Evolutionary conservation across 192 early-diverging fungal species (phyloP).

Genomic region (Phlyctochytrium bullatum): DNA sequence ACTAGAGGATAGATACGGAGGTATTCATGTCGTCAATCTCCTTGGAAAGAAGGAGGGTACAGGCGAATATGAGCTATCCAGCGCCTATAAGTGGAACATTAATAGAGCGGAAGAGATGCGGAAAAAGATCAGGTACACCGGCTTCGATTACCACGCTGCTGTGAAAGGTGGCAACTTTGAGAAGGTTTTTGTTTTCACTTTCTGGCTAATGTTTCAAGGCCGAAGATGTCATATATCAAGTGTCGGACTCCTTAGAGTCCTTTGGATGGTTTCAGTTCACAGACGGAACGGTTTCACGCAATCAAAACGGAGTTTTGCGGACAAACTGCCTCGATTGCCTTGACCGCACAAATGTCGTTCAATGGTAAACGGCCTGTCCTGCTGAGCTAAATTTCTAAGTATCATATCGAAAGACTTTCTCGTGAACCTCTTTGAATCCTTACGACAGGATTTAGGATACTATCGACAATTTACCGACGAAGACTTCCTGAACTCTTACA

Average conservation of each 20-base stretch:
- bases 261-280: constrained; percentile 74
- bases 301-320: constrained; percentile 82
- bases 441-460: neutral
- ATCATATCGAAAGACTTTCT: no score
- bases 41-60: constrained; percentile 65
- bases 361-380: constrained; percentile 7
- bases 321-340: constrained; percentile 86
- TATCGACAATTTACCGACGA: constrained; percentile 18
- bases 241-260: constrained; percentile 38
- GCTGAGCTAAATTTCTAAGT: no score
- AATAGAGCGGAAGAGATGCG: neutral
- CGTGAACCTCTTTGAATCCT: no score
- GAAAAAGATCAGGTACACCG: constrained; percentile 52
- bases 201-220: constrained; percentile 4
- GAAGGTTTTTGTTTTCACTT: neutral
- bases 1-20: constrained; percentile 68
- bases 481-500: constrained; percentile 32
- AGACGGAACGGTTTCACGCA: constrained; percentile 52
- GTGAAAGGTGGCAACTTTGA: constrained; percentile 64
- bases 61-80: constrained; percentile 67
- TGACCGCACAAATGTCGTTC: constrained; percentile 78
- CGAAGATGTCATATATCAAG: neutral
- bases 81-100: constrained; percentile 49
- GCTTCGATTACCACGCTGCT: constrained; percentile 82
- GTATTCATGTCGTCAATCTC: constrained; percentile 77